Evolutionary conservation across 257 asterid genomes (phyloP), one percentile per base, ranked within the genome.

Genomic region (Primulina huaijiensis): DNA sequence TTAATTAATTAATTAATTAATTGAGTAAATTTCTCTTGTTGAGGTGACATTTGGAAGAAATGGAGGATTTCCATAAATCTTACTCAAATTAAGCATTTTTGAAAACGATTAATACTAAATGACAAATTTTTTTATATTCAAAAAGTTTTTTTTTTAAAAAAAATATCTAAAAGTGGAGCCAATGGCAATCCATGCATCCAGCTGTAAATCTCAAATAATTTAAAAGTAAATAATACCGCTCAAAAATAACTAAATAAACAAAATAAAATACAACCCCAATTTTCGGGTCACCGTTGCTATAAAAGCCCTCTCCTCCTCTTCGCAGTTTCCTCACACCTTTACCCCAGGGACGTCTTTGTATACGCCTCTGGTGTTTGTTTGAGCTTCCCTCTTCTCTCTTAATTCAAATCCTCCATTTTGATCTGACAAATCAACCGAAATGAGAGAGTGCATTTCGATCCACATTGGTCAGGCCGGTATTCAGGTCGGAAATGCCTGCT

Each of bases 391-490:
- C 68, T 30, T 8, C 4, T 60, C 46, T 56, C 33, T 5, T 10
- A 9, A 21, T 5, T 65, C 33, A n/a, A 59, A 25, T 1, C 14
- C 64, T 66, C 8, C 19, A 43, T 2, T 40, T 8, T 52, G 23
- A 9, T 50, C 64, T 27, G 7, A 19, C 7, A 30, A 62, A 5
- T 27, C 46, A 21, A 21, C 76, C 53, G 87, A 79, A 79, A 91
- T 91, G 97, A 91, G 97, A 67, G 97, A 91, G 83, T 91, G 97
- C 96, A 91, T 91, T 63, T 91, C 97, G 35, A 87, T 91, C 87
- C 96, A 91, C 93, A 91, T 91, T 35, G 97, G 97, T 16, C 97
- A 91, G 84, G 97, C 97, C 71, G 97, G 97, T 21, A 91, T 91
- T 62, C 97, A 91, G 75, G 97, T 91, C 79, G 97, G 97, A 23